These are phyloP conservation scores for Dentipellis sp. DNA, from an alignment of 768 basidiomycete genomes.

Conservation along the genomic window DNA sequence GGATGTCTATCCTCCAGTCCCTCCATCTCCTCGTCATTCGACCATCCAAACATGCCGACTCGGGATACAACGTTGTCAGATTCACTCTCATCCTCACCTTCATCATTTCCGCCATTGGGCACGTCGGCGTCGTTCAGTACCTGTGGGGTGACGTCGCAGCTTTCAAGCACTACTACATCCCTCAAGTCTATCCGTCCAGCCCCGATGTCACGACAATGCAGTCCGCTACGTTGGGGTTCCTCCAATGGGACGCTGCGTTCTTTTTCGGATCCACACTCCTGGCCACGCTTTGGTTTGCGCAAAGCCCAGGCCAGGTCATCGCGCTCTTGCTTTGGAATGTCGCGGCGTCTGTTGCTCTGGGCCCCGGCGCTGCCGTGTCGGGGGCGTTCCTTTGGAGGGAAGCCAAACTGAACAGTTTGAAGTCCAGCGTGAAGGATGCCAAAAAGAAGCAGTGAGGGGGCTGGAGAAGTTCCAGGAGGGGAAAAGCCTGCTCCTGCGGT, in stretches of 20 bases:
- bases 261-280: constrained; percentile 5
- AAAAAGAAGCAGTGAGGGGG: too few relatives aligned
- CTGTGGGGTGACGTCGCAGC: neutral
- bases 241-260: constrained; percentile 10
- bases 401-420: constrained; percentile 4
- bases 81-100: constrained; percentile 10
- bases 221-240: constrained; percentile 1
- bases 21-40: constrained; percentile 11
- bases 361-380: constrained; percentile 11
- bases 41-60: constrained; percentile 4
- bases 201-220: constrained; percentile 1
- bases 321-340: constrained; percentile 6
- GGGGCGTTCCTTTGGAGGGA: constrained; percentile 11
- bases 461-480: too few relatives aligned
- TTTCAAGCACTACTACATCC: constrained; percentile 6
- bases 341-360: constrained; percentile 2
- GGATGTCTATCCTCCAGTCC: constrained; percentile 5
- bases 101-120: constrained; percentile 4
- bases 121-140: constrained; percentile 2
- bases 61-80: constrained; percentile 11
- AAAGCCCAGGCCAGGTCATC: neutral
- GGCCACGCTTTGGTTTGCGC: constrained; percentile 10
- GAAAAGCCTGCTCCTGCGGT: too few relatives aligned
- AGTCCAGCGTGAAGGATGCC: too few relatives aligned
- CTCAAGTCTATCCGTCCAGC: neutral